Evolutionary conservation across 2,329 filamentous ascomycete species (phyloP).

Genomic region (Exophiala xenobiotica): DNA sequence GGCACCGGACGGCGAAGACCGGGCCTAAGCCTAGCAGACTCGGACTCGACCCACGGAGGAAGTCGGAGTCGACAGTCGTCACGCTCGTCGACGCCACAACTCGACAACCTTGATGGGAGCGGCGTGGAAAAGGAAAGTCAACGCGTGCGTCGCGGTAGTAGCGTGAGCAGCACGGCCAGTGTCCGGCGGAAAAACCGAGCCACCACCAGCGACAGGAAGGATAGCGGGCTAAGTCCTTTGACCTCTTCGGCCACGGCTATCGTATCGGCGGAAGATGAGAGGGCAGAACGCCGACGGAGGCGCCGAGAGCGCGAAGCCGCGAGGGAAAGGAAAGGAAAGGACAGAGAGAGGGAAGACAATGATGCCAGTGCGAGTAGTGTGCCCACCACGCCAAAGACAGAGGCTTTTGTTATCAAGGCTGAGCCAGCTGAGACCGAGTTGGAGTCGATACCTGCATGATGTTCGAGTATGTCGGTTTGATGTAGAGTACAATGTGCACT

Average conservation of each 20-base stretch:
- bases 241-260: slow-evolving; percentile 8
- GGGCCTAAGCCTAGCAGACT: slow-evolving; percentile 7
- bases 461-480: no score
- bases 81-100: slow-evolving; percentile 28
- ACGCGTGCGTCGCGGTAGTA: slow-evolving; percentile 28
- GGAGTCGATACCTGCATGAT: no score
- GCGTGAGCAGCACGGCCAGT: slow-evolving; percentile 28
- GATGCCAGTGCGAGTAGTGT: slow-evolving; percentile 4
- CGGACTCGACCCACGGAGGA: slow-evolving; percentile 21
- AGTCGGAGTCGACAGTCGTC: slow-evolving; percentile 28
- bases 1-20: slow-evolving; percentile 8
- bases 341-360: slow-evolving; percentile 2
- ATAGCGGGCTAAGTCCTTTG: slow-evolving; percentile 15
- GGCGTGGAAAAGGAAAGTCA: no score
- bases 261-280: slow-evolving; percentile 14
- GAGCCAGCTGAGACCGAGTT: not conserved
- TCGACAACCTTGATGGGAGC: slow-evolving; percentile 11
- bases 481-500: no score
- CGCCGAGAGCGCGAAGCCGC: slow-evolving; percentile 18
- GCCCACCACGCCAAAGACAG: slow-evolving; percentile 9
- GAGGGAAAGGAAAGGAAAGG: slow-evolving; percentile 9
- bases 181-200: slow-evolving; percentile 17
- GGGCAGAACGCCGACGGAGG: slow-evolving; percentile 14
- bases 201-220: slow-evolving; percentile 7
- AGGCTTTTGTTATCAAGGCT: slow-evolving; percentile 3